phyloP scores from a whole-genome alignment of 2,329 filamentous ascomycete species.

The Microcyclospora pomicola region DNA sequence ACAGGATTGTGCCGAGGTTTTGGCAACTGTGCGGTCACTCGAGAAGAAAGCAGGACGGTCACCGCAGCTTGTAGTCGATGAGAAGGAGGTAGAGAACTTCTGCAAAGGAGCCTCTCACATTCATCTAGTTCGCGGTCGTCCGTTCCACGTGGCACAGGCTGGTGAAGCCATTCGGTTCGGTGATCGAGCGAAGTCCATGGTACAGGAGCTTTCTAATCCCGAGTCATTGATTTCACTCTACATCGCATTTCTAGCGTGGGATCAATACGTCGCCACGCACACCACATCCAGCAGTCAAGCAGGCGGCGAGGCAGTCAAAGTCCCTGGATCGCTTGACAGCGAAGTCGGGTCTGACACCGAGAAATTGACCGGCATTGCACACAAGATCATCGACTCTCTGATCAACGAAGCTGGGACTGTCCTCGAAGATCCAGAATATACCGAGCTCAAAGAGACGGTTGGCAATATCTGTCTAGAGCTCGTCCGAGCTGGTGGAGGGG shows the following conservation, averaged over 20 bases:
- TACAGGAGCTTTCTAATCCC: slow-evolving; percentile 27
- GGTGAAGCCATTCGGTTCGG: slow-evolving; percentile 21
- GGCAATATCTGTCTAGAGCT: slow-evolving; percentile 30
- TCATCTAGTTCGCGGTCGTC: slow-evolving; percentile 61
- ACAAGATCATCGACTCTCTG: slow-evolving; percentile 28
- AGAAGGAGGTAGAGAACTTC: slow-evolving; percentile 72
- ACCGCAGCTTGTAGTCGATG: slow-evolving; percentile 37
- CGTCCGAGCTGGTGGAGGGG: slow-evolving; percentile 63
- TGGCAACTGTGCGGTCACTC: slow-evolving; percentile 45
- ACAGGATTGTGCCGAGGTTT: slow-evolving; percentile 61
- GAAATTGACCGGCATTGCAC: slow-evolving; percentile 30
- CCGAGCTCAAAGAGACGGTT: slow-evolving; percentile 22
- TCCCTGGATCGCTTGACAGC: slow-evolving; percentile 24
- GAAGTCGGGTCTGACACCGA: slow-evolving; percentile 23
- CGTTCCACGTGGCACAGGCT: slow-evolving; percentile 35
- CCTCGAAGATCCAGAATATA: slow-evolving; percentile 30
- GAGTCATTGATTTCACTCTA: slow-evolving; percentile 35
- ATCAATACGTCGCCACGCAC: slow-evolving; percentile 31
- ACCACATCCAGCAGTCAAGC: slow-evolving; percentile 16
- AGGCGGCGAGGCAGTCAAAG: slow-evolving; percentile 20
- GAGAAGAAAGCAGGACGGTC: slow-evolving; percentile 36
- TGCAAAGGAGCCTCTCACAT: slow-evolving; percentile 93
- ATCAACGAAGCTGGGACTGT: slow-evolving; percentile 28
- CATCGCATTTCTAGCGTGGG: slow-evolving; percentile 39
- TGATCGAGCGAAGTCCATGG: slow-evolving; percentile 37